Percentiles rank a stretch among this genome's conserved stretches.
Evolutionary conservation across 2,329 filamentous ascomycete genomes (phyloP).

Genomic region (Colletotrichum graminicola): DNA sequence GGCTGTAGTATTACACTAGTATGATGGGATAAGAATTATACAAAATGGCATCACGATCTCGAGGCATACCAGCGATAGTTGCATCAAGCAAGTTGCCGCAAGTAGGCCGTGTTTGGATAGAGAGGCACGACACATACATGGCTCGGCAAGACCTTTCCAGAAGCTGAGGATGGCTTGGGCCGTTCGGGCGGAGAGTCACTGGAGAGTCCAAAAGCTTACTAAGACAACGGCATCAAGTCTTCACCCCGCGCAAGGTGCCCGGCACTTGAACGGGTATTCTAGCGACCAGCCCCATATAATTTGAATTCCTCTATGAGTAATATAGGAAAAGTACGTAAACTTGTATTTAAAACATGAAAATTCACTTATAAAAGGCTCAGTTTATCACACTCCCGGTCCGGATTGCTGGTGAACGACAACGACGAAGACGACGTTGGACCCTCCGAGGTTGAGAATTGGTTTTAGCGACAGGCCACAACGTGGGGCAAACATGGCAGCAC

Average conservation of each 20-base stretch:
- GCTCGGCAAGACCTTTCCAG: neutral
- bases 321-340: too few species aligned
- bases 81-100: neutral
- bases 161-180: neutral
- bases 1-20: constrained; percentile 37
- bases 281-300: constrained; percentile 28
- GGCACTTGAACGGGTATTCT: constrained; percentile 6
- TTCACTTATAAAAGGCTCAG: too few species aligned
- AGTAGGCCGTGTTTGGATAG: neutral
- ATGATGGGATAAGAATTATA: constrained; percentile 31
- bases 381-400: constrained; percentile 19
- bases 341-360: too few species aligned
- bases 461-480: neutral
- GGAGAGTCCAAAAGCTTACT: neutral
- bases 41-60: constrained; percentile 32
- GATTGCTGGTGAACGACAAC: neutral
- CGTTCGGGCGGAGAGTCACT: neutral
- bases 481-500: too few species aligned
- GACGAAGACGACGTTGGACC: neutral
- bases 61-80: neutral
- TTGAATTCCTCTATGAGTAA: too few species aligned
- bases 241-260: constrained; percentile 12
- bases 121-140: neutral
- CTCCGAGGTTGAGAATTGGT: neutral
- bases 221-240: constrained; percentile 1